Conservation (phyloP, 352 stramenopile species). For the Pythium apleroticum region DNA sequence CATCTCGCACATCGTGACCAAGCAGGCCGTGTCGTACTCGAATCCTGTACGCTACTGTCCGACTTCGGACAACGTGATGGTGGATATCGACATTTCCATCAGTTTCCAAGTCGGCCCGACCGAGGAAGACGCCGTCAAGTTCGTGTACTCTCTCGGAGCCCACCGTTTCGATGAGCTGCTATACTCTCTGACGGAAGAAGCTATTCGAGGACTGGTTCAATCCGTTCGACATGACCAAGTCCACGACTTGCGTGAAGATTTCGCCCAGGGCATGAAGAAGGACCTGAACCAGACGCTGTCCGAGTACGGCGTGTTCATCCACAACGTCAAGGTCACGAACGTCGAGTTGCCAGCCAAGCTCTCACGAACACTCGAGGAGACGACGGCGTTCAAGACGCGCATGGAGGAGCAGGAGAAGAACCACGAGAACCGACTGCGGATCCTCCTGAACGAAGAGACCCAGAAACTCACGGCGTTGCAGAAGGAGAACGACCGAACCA, state of each 20-base stretch:
- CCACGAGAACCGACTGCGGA: constrained; percentile 84
- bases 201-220: constrained; percentile 78
- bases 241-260: constrained; percentile 79
- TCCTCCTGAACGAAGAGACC: constrained; percentile 84
- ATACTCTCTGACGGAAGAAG: constrained; percentile 73
- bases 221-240: constrained; percentile 83
- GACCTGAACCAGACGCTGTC: constrained; percentile 77
- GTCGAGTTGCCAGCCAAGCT: constrained; percentile 65
- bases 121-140: constrained; percentile 73
- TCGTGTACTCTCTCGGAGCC: constrained; percentile 81
- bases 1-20: constrained; percentile 87
- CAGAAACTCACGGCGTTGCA: constrained; percentile 78
- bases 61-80: constrained; percentile 87
- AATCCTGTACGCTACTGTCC: constrained; percentile 70
- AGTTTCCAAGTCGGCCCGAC: constrained; percentile 85
- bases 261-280: constrained; percentile 82
- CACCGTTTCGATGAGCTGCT: constrained; percentile 83
- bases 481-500: constrained; percentile 75
- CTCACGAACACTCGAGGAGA: constrained; percentile 73
- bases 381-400: constrained; percentile 82
- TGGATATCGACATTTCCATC: constrained; percentile 87
- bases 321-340: constrained; percentile 89
- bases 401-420: constrained; percentile 91
- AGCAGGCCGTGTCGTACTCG: constrained; percentile 82
- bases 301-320: constrained; percentile 76